Evolutionary conservation across 2,329 filamentous ascomycete genomes (phyloP), one percentile per base, ranked within the genome.

Genomic region (Fusarium pseudonygamai): DNA sequence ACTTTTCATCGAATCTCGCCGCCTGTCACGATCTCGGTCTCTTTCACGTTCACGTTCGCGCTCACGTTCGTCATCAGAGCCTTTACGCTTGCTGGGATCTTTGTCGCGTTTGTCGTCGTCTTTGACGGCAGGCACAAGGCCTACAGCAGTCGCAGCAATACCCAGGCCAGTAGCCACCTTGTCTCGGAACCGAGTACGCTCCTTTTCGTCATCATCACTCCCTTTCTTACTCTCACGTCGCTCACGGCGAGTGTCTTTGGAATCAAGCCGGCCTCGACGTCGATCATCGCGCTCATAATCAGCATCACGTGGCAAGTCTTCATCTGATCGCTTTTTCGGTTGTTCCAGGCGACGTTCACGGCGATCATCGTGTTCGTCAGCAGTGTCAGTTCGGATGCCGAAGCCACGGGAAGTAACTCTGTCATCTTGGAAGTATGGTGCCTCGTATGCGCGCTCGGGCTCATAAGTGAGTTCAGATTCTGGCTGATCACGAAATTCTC

Each of bases 81-180:
- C 80, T 37, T 79, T 78, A 32, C 78, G 80, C 39, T 74, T 75
- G 46, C 64, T 73, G 22, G 75, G 39, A 40, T 80, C 79, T 22
- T 79, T 79, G 14, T 79, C 81, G 34, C 83, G 83, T 65, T 81
- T 83, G 9, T 83, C 79, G 22, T 82, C 81, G n/a, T 84, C 83
- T 53, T 83, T 84, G 24, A 79, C 64, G 13, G 78, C 75, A 8
- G 82, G 78, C 2, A 77, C 78, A 16, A 87, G 80, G 39, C 85
- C 86, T 24, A 88, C 82, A 7, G 87, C 84, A 7, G 85, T 84
- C 11, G 86, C 86, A 36, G 85, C 85, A 24, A 85, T 83, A 37
- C 86, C 84, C 8, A 88, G 79, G 2, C 87, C 87, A 12, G 84
- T 80, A 14, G 82, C 81, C 30, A 87, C 79, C 69, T 86, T 88